Evolutionary conservation across 2,329 filamentous ascomycete genomes (phyloP).

Genomic region (Penicillium digitatum): DNA sequence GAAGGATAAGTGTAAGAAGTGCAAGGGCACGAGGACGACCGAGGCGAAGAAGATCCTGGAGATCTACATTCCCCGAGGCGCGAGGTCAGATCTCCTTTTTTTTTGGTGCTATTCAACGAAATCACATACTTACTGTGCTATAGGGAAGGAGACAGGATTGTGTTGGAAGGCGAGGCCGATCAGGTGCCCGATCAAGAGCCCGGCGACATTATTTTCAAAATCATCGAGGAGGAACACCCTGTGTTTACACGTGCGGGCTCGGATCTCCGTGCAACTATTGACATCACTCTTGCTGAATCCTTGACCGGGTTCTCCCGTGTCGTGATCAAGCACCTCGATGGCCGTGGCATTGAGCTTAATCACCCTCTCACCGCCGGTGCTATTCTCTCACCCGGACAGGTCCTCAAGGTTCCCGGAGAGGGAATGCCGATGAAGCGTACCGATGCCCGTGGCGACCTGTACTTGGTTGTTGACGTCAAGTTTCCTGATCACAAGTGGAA

Average conservation of each 20-base stretch:
- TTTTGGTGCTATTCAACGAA: not conserved
- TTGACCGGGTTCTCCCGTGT: constrained; percentile 85
- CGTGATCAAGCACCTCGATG: constrained; percentile 88
- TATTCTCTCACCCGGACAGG: constrained; percentile 75
- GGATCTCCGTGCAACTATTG: constrained; percentile 77
- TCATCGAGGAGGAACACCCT: constrained; percentile 77
- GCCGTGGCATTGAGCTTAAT: constrained; percentile 77
- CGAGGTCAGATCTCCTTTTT: constrained; percentile 48
- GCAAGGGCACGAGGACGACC: constrained; percentile 84
- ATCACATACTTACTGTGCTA: constrained; percentile 11
- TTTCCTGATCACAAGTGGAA: constrained; percentile 89
- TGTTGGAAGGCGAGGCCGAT: constrained; percentile 89
- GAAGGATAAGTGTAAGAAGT: constrained; percentile 98
- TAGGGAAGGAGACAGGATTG: constrained; percentile 77
- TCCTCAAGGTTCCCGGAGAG: constrained; percentile 80
- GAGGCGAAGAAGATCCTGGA: constrained; percentile 92
- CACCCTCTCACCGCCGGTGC: constrained; percentile 74
- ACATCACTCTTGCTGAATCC: constrained; percentile 77
- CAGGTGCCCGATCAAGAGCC: constrained; percentile 84
- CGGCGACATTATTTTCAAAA: constrained; percentile 86
- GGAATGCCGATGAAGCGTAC: constrained; percentile 91
- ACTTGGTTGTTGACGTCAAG: constrained; percentile 76
- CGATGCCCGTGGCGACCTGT: constrained; percentile 80
- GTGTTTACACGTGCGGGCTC: constrained; percentile 76
- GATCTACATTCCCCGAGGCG: constrained; percentile 89